Percentiles rank a stretch among this genome's conserved stretches.
Conservation (phyloP, 2,329 filamentous ascomycete species). For the Mycosphaerella sp. region DNA sequence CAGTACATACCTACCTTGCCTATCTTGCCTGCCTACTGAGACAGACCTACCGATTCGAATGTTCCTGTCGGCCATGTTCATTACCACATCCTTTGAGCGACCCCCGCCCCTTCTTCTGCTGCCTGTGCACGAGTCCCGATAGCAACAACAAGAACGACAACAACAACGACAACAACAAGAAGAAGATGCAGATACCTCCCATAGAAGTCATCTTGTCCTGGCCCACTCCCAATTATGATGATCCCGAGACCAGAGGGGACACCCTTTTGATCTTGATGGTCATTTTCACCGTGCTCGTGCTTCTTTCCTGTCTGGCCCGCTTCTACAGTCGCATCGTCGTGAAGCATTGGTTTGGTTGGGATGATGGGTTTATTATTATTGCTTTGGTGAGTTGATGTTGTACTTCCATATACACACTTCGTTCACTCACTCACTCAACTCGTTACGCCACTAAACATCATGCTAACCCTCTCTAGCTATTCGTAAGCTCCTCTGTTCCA, state of each 20-base stretch:
- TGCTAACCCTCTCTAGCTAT: background rate
- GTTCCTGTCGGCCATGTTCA: constrained; percentile 3
- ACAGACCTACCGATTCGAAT: background rate
- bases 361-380: constrained; percentile 39
- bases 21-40: background rate
- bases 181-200: constrained; percentile 26
- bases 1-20: background rate
- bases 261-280: constrained; percentile 38
- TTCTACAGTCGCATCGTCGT: constrained; percentile 39
- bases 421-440: too few species aligned
- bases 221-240: constrained; percentile 39
- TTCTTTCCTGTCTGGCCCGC: constrained; percentile 35
- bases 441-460: too few species aligned
- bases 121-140: background rate
- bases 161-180: too few species aligned
- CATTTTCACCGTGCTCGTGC: constrained; percentile 36
- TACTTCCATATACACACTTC: background rate
- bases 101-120: background rate
- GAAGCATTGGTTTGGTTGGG: constrained; percentile 40
- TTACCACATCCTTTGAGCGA: background rate
- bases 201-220: constrained; percentile 34
- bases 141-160: too few species aligned
- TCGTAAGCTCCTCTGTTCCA: constrained; percentile 6
- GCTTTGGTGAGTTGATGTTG: constrained; percentile 32
- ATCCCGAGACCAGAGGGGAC: constrained; percentile 38